A percentile compares a stretch with the other conserved stretches of the same genome.
Conservation (phyloP, 176 grass and related monocot species). For the Raddia guianensis region DNA sequence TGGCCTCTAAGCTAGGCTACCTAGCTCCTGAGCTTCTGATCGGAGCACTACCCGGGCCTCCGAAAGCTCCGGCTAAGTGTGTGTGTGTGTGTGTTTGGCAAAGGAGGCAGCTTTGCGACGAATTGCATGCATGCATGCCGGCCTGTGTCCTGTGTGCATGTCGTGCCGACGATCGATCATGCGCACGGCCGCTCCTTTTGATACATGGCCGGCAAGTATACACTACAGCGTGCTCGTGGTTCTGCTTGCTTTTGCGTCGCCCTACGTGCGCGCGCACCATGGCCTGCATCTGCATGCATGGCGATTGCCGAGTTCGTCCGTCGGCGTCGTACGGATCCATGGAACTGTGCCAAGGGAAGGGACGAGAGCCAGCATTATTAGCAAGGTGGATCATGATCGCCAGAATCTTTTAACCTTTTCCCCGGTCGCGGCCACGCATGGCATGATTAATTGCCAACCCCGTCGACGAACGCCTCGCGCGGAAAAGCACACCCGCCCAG, state of each 20-base stretch:
- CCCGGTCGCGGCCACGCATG: constrained; percentile 23
- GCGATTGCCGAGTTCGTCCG: neutral
- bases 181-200: neutral
- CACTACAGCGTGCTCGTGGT: too few relatives aligned
- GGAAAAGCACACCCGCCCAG: neutral
- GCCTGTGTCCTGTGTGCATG: neutral
- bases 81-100: neutral
- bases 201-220: neutral
- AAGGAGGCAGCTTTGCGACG: constrained; percentile 29
- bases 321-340: neutral
- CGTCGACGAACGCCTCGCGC: neutral
- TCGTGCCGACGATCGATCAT: neutral
- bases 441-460: constrained; percentile 6
- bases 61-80: neutral
- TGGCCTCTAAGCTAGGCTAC: too few relatives aligned
- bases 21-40: constrained; percentile 23
- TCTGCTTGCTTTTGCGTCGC: neutral
- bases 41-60: constrained; percentile 25
- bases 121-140: too few relatives aligned
- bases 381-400: neutral
- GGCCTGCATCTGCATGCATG: neutral
- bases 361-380: neutral
- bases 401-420: constrained; percentile 2
- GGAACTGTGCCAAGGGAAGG: neutral
- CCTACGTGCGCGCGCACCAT: neutral